Percentiles rank a stretch among this genome's conserved stretches.
phyloP scores from a whole-genome alignment of 2,329 filamentous ascomycete genomes.

The Pseudocercospora fijiensis region DNA sequence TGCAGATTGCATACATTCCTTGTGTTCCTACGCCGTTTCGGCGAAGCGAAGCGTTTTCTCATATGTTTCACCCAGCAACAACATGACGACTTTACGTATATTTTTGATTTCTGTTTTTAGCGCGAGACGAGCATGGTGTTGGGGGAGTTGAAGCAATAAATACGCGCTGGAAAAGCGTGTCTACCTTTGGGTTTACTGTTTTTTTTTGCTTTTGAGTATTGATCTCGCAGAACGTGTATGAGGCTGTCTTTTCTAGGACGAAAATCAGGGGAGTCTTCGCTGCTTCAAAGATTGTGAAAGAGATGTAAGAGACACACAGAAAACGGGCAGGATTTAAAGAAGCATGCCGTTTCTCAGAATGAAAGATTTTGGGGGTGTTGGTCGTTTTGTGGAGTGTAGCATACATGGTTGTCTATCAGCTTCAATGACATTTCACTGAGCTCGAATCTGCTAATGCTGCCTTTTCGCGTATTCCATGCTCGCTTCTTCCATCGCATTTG shows the following conservation, averaged over 20 bases:
- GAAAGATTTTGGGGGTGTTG: neutral
- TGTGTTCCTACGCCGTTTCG: neutral
- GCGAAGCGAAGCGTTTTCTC: slow-evolving; percentile 5
- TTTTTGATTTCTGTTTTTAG: slow-evolving; percentile 14
- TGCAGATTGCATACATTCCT: slow-evolving; percentile 8
- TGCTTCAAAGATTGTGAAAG: neutral
- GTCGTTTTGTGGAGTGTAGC: neutral
- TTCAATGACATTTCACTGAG: neutral
- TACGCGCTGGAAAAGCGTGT: neutral
- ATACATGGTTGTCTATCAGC: neutral
- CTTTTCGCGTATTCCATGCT: too few species aligned
- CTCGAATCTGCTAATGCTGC: too few species aligned
- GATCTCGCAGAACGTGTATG: neutral
- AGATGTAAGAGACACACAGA: neutral
- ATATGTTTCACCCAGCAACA: slow-evolving; percentile 18
- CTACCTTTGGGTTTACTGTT: neutral
- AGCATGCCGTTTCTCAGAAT: neutral
- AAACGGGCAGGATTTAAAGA: neutral
- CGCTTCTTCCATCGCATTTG: neutral
- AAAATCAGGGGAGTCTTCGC: neutral
- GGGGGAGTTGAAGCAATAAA: slow-evolving; percentile 26
- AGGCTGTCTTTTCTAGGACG: neutral
- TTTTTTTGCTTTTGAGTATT: neutral
- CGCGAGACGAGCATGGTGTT: slow-evolving; percentile 32
- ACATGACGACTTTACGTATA: slow-evolving; percentile 22